Conservation (phyloP, 306 rosid species). For the Nissolia schottii region DNA sequence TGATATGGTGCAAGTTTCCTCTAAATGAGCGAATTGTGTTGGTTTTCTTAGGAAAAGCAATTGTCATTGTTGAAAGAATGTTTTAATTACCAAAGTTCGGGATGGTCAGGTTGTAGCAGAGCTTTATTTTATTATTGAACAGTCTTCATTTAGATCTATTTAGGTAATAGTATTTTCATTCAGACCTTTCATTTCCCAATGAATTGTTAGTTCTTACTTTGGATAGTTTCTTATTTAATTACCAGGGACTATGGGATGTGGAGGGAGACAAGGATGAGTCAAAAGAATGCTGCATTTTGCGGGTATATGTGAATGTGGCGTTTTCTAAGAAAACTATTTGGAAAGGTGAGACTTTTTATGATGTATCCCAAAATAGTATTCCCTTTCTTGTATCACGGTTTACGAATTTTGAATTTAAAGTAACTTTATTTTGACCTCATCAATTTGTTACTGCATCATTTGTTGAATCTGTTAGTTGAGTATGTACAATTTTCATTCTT, state of each 20-base stretch:
- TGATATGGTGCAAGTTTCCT: too few relatives aligned
- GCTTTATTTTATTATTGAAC: not conserved
- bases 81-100: not conserved
- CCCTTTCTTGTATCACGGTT: not conserved
- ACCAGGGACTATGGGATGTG: conserved; percentile 73
- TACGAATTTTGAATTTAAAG: not conserved
- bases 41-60: not conserved
- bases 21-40: not conserved
- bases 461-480: not conserved
- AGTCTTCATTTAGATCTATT: not conserved
- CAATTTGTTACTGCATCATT: not conserved
- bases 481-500: not conserved
- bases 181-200: not conserved
- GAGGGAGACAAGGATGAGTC: conserved; percentile 55
- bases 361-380: not conserved
- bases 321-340: conserved; percentile 78
- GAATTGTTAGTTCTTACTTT: not conserved
- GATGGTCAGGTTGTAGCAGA: not conserved
- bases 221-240: conserved; percentile 13
- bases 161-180: not conserved
- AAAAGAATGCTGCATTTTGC: conserved; percentile 54
- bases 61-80: not conserved
- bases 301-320: conserved; percentile 71
- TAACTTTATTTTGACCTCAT: not conserved
- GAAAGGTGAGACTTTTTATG: conserved; percentile 53